Evolutionary conservation across 73 alveolate species (phyloP), one percentile per base, ranked within the genome.

Genomic region (Blepharisma stoltei): DNA sequence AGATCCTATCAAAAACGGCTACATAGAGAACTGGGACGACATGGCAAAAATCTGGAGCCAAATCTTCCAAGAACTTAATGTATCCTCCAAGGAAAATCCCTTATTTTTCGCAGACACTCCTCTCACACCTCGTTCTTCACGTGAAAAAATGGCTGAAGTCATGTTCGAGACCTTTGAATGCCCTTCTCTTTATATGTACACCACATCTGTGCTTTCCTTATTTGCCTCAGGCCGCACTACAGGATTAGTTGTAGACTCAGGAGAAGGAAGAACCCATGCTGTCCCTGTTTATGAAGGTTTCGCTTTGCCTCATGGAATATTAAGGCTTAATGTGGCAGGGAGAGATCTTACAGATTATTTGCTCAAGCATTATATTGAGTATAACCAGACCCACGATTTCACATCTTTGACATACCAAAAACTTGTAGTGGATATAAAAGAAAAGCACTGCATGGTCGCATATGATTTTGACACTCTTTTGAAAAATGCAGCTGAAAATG

Each of bases 231-330:
- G 98, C n/a, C 89, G 96, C 80, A 96, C 99, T 7, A 95, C 99
- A 45, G 99, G 99, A 41, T 83, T 97, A 54, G 99, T 96, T 6
- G 97, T 96, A 18, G 99, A 96, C 82, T 88, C 95, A 54, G 99
- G 99, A 41, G 92, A 96, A 69, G 95, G 89, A 5, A 92, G 88
- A 41, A 88, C 99, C 20, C 90, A 92, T 76, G 86, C 96, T 50
- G 98, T 95, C 49, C 99, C 99, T 3, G 94, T 96, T 50, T 95
- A 96, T 83, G 99, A 96, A 80, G 99, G 99, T 9, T 95, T 86
- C 78, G 97, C 99, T 18, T 81, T 96, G 44, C 98, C 99, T 54
- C 98, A 95, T 85, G 99, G 98, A 32, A 90, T 95, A 6, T 70
- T 84, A 69, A 90, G 86, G 55, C 87, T 90, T 77, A 85, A 90